These are phyloP conservation scores for Colletotrichum musae DNA, from an alignment of 2,329 filamentous ascomycete genomes.

Conservation along the genomic window DNA sequence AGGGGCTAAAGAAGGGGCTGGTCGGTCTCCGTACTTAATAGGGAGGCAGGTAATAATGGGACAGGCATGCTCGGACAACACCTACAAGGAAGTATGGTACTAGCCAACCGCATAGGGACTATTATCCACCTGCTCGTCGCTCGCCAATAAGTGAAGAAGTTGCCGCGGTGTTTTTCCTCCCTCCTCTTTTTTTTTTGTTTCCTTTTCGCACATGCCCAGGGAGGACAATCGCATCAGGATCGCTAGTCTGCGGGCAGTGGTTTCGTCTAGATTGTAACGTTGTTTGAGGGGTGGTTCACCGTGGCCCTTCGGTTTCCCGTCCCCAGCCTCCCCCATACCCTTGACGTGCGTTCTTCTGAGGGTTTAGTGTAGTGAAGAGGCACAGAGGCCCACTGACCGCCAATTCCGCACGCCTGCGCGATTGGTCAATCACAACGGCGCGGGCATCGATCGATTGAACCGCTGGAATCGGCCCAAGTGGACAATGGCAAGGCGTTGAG, in stretches of 20 bases:
- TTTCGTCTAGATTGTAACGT: conserved; percentile 25
- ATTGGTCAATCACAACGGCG: conserved; percentile 2
- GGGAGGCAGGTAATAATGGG: conserved; percentile 1
- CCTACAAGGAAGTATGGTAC: no score
- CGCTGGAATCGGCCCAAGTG: conserved; percentile 16
- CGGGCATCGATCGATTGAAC: conserved; percentile 26
- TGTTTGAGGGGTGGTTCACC: conserved; percentile 16
- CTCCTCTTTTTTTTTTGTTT: background rate
- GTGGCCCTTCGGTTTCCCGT: background rate
- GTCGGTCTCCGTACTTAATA: conserved; percentile 14
- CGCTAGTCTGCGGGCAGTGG: conserved; percentile 11
- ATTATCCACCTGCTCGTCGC: conserved; percentile 19
- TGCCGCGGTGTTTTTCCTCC: conserved; percentile 9
- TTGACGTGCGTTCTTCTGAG: background rate
- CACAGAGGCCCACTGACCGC: conserved; percentile 8
- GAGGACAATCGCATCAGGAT: conserved; percentile 18
- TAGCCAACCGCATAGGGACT: no score
- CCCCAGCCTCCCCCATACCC: background rate
- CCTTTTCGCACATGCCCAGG: conserved; percentile 7
- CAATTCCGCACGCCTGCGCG: background rate
- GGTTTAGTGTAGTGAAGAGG: background rate
- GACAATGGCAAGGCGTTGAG: conserved; percentile 8
- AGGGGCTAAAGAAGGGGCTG: conserved; percentile 16
- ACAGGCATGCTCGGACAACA: no score
- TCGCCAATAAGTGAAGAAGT: conserved; percentile 11